Evolutionary conservation across 2,329 filamentous ascomycete species (phyloP), one percentile per base, ranked within the genome.

Genomic region (Clathrospora elynae): DNA sequence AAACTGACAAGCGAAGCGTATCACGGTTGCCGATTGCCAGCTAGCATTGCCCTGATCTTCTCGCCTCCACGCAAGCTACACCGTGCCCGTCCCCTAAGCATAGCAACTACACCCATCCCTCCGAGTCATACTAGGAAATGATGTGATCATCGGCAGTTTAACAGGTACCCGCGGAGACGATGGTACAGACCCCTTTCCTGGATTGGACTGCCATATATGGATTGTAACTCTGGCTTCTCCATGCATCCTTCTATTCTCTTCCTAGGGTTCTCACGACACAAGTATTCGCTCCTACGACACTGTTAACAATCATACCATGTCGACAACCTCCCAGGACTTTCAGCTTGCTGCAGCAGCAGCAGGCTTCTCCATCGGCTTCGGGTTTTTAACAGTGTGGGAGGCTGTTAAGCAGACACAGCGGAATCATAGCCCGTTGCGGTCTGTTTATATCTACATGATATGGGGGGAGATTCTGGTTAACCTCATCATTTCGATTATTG

Each of bases 391-490:
- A 14, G 61, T 63, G 45, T 68, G 63, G 64, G 63, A 67, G 41
- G 64, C 64, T 6, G 57, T 67, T 42, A 64, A 67, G 38, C 64
- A 68, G 45, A 68, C 64, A n/a, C 50, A 48, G n/a, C 56, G 60
- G 23, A 68, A 68, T 30, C 59, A 63, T 14, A 68, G 66, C 28
- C 64, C 64, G 1, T 39, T 68, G 13, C 38, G 63, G 12, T 64
- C 59, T n/a, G 42, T 44, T n/a, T 68, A 68, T 36, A 65, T 68
- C 25, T 68, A 66, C 41, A 68, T 68, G 64, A n/a, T 68, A 41
- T 68, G 63, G 63, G 64, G 64, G 20, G 63, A 68, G 22, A 55
- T 67, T 9, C 1, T 58, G 4, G 63, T 52, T 13, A 68, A 67
- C 33, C 4, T 65, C 8, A 35, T 42, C 20, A 66, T 68, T 37